A percentile compares a stretch with the other conserved stretches of the same genome.
These are phyloP conservation scores for Seiridium cupressi DNA, from an alignment of 2,329 filamentous ascomycete genomes.

Conservation along the genomic window DNA sequence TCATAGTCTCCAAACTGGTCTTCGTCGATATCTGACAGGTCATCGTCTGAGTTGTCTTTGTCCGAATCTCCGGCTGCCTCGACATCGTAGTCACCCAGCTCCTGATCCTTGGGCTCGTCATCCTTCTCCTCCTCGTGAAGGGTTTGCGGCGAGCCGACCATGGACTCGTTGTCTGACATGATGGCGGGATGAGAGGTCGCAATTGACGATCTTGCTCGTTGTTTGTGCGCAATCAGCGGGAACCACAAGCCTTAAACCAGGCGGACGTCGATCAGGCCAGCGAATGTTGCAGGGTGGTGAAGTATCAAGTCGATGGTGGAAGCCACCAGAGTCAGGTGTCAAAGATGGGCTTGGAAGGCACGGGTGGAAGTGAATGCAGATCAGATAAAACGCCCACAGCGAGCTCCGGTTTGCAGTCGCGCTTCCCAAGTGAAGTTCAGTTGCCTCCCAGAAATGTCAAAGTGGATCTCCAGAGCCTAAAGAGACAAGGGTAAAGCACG, in stretches of 20 bases:
- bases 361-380: not conserved
- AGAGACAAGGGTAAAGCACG: not conserved
- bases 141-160: constrained; percentile 33
- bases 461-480: not conserved
- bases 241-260: not conserved
- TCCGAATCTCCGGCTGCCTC: constrained; percentile 46
- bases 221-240: not conserved
- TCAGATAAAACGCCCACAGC: too few relatives aligned
- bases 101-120: constrained; percentile 23
- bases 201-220: constrained; percentile 1
- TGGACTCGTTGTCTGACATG: constrained; percentile 48
- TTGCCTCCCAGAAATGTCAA: not conserved
- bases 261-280: too few relatives aligned
- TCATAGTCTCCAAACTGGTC: constrained; percentile 71
- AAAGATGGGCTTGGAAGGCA: not conserved
- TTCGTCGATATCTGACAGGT: constrained; percentile 68
- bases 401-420: not conserved
- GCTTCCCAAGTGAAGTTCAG: not conserved
- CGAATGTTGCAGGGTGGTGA: too few relatives aligned
- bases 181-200: not conserved
- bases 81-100: constrained; percentile 36
- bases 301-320: too few relatives aligned
- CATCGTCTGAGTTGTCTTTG: constrained; percentile 48
- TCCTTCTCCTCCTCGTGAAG: constrained; percentile 24
- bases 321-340: too few relatives aligned